Evolutionary conservation across 768 basidiomycete genomes (phyloP).

Genomic region (Tricholoma saponaceum): DNA sequence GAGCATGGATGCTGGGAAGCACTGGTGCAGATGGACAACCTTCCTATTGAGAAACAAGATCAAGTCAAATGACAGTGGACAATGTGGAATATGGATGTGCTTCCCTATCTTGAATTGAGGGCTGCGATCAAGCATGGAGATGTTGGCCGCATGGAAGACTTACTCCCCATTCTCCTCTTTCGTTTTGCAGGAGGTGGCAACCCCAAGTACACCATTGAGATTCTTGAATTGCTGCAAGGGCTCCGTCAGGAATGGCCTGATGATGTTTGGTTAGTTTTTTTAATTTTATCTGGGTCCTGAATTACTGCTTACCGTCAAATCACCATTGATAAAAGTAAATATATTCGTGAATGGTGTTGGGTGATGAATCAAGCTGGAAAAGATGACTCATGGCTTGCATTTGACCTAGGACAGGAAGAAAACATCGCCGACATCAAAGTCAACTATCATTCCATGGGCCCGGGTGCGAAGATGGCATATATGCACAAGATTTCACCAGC

Average conservation of each 20-base stretch:
- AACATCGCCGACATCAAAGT: not conserved
- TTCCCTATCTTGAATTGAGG: constrained; percentile 31
- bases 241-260: not conserved
- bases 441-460: constrained; percentile 28
- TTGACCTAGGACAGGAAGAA: not conserved
- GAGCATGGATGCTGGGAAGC: constrained; percentile 27
- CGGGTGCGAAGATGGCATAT: constrained; percentile 26
- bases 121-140: constrained; percentile 34
- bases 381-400: not conserved
- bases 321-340: not conserved
- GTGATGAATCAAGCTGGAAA: not conserved
- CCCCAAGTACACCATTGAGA: not conserved
- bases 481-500: constrained; percentile 30
- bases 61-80: constrained; percentile 21
- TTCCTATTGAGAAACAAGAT: constrained; percentile 20
- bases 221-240: not conserved
- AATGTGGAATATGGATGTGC: constrained; percentile 32
- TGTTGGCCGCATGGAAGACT: constrained; percentile 29
- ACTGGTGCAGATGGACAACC: constrained; percentile 19
- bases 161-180: constrained; percentile 26
- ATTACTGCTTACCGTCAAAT: not conserved
- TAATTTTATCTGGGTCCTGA: too few relatives aligned
- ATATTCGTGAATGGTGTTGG: not conserved
- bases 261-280: not conserved
- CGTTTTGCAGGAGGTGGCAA: constrained; percentile 23